Conservation (phyloP, 306 rosid genomes). For the Glycyrrhiza uralensis region DNA sequence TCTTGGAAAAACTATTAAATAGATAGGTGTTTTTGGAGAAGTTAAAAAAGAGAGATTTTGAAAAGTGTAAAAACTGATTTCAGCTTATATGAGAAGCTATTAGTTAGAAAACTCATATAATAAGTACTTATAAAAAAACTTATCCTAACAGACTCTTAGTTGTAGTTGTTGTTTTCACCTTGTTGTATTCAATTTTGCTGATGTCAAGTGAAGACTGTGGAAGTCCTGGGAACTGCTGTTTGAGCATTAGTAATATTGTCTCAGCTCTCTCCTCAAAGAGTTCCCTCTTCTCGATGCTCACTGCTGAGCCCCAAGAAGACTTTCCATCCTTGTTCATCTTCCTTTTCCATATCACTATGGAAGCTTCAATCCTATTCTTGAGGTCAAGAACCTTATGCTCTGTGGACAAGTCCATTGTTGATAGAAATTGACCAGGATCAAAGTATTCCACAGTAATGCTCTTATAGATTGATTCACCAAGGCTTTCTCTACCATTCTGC, state of each 20-base stretch:
- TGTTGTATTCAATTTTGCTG: slow-evolving; percentile 79
- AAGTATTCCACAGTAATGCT: slow-evolving; percentile 67
- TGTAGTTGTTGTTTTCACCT: slow-evolving; percentile 39
- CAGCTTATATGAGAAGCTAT: too few species aligned
- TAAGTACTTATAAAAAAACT: too few species aligned
- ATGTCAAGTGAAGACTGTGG: slow-evolving; percentile 93
- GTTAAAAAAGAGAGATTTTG: too few species aligned
- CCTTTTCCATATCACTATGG: slow-evolving; percentile 89
- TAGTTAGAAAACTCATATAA: too few species aligned
- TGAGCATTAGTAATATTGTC: slow-evolving; percentile 65
- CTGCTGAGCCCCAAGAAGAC: slow-evolving; percentile 79
- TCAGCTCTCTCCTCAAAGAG: slow-evolving; percentile 90
- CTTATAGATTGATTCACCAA: slow-evolving; percentile 71
- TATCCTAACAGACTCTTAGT: too few species aligned
- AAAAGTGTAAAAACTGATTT: too few species aligned
- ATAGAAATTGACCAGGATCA: slow-evolving; percentile 66
- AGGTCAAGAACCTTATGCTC: slow-evolving; percentile 85
- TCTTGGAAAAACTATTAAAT: too few species aligned
- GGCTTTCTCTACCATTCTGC: slow-evolving; percentile 85
- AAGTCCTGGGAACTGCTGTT: slow-evolving; percentile 83
- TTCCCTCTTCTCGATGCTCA: slow-evolving; percentile 89
- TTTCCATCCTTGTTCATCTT: slow-evolving; percentile 84
- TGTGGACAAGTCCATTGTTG: slow-evolving; percentile 62
- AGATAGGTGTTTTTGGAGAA: too few species aligned
- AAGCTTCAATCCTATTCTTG: slow-evolving; percentile 83